Percentiles rank a stretch among this genome's conserved stretches.
Conservation (phyloP, 23 red algal species). For the Cyanidioschyzon merolae region DNA sequence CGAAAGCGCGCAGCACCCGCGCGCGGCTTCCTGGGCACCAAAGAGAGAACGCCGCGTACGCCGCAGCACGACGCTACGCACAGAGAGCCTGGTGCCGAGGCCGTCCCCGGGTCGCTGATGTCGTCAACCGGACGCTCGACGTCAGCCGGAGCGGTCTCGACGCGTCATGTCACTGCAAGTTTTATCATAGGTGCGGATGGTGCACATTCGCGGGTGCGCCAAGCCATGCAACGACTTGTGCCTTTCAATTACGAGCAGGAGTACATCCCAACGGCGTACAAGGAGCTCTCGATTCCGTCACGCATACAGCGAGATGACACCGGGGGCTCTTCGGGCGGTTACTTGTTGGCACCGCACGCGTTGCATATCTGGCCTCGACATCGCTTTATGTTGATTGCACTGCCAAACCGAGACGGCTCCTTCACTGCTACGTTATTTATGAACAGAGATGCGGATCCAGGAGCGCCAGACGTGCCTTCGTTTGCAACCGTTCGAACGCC, state of each 20-base stretch:
- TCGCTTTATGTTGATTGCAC: constrained; percentile 94
- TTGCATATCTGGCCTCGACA: constrained; percentile 94
- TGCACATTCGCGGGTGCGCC: constrained; percentile 68
- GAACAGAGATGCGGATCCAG: constrained; percentile 32
- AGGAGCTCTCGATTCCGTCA: constrained; percentile 63
- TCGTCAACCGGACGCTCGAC: background rate
- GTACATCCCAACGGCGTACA: constrained; percentile 78
- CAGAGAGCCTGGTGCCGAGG: background rate
- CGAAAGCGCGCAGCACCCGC: background rate
- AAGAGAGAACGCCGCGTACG: background rate
- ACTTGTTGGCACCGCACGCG: background rate
- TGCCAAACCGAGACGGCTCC: constrained; percentile 69
- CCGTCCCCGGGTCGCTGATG: background rate
- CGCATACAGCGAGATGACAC: background rate
- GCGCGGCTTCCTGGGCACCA: background rate
- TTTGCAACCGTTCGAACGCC: constrained; percentile 2
- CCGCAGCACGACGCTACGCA: too few species aligned
- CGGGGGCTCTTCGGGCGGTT: background rate
- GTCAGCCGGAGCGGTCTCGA: background rate
- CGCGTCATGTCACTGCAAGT: constrained; percentile 10
- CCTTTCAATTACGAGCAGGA: constrained; percentile 67
- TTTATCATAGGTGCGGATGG: constrained; percentile 94
- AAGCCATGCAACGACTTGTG: constrained; percentile 34
- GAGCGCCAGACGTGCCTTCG: constrained; percentile 4
- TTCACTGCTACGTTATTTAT: constrained; percentile 95